Base-by-base conservation (phyloP, 139 green algal genomes). In the Zygnema circumcarinatum region DNA sequence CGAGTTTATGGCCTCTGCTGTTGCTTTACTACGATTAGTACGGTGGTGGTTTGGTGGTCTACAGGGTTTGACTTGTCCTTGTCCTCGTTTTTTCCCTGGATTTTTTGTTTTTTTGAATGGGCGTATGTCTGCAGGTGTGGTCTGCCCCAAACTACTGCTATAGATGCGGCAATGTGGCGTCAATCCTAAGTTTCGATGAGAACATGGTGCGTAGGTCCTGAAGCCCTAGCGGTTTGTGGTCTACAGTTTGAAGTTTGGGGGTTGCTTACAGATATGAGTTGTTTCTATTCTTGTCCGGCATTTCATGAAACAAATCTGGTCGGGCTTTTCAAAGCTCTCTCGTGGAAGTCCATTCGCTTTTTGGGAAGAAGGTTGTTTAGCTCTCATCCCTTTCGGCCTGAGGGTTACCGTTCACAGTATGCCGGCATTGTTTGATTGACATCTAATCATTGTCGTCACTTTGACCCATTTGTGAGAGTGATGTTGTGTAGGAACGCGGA, bases 141-240 rank as follows among this genome's bases (percentile, higher is more conserved):
- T 96, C 91, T 1, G 97, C 97, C 3, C 97, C 97, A 67, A 99
- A 99, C 92, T 99, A 99, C 92, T 99, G 97, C 94, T 99, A 99
- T 90, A 93, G 97, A 38, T 99, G 97, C 87, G 97, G 97, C 52
- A 99, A 99, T 90, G 96, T 99, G 33, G 97, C 97, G 0, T 96
- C 93, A 68, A 98, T 99, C 36, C 91, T 99, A 1, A 95, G 93
- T 67, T 99, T 99, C 88, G 95, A 98, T 80, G 93, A 96, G 7
- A 91, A 96, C 11, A 92, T 99, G 79, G 94, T 90, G 53, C 7
- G 83, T 93, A 95, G n/a, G n/a, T n/a, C n/a, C n/a, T n/a, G n/a
- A n/a, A n/a, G n/a, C n/a, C n/a, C 31, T 94, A 74, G 56, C 56
- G 56, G 56, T n/a, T 93, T 31, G 74, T 84, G 31, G 38, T 21